These are phyloP conservation scores for Leccinum fibrillosum DNA, from an alignment of 768 basidiomycete genomes.

Conservation along the genomic window DNA sequence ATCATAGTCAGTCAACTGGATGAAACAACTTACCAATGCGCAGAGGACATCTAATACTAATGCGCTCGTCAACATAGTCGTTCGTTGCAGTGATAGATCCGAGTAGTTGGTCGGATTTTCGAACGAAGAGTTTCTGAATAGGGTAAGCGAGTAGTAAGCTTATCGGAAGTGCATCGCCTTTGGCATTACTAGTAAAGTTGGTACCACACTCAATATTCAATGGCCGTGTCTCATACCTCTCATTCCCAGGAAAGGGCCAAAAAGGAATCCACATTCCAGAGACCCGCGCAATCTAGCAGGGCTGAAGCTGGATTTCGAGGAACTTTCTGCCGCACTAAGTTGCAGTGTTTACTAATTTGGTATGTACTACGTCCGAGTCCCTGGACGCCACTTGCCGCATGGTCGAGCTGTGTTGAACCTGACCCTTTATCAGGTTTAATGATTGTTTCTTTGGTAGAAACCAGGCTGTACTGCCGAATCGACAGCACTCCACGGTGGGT, in stretches of 20 bases:
- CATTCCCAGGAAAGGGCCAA: neutral
- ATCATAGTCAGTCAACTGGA: neutral
- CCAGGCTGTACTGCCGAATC: neutral
- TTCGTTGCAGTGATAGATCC: neutral
- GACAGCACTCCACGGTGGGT: neutral
- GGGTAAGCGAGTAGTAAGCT: constrained; percentile 9
- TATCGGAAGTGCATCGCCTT: constrained; percentile 4
- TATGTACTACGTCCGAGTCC: too few relatives aligned
- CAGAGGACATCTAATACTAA: constrained; percentile 15
- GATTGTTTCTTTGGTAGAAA: neutral
- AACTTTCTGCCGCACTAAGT: neutral
- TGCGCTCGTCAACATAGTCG: constrained; percentile 1
- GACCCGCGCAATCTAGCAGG: neutral
- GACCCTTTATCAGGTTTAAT: neutral
- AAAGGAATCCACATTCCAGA: neutral
- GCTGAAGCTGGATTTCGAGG: neutral
- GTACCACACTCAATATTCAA: too few relatives aligned
- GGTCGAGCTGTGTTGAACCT: neutral
- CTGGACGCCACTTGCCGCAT: neutral
- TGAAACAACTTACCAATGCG: constrained; percentile 12
- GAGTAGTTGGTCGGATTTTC: neutral
- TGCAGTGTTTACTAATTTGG: neutral
- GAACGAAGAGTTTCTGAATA: neutral
- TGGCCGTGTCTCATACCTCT: neutral
- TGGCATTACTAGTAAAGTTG: neutral